Evolutionary conservation across 306 rosid species (phyloP).

Genomic region (Delonix regia): DNA sequence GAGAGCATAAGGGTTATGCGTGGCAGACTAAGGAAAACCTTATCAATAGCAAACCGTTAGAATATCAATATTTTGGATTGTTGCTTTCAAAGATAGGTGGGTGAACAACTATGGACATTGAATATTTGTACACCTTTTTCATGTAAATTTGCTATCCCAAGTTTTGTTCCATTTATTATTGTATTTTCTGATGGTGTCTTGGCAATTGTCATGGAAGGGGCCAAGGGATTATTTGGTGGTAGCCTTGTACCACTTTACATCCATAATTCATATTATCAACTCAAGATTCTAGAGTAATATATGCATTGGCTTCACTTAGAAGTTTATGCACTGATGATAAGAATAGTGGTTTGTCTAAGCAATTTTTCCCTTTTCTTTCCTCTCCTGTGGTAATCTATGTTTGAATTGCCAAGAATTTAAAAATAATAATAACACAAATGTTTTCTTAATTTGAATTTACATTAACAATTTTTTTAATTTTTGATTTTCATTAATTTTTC

Average conservation of each 20-base stretch:
- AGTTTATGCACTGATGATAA: neutral
- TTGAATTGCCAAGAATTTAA: too few relatives aligned
- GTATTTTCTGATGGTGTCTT: conserved; percentile 23
- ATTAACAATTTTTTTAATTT: too few relatives aligned
- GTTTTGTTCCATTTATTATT: conserved; percentile 44
- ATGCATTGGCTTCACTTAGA: neutral
- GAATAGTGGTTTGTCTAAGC: too few relatives aligned
- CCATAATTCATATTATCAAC: neutral
- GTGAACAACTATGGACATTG: conserved; percentile 39
- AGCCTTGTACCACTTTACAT: neutral
- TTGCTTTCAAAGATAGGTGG: conserved; percentile 35
- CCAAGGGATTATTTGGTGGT: neutral
- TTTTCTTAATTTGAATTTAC: too few relatives aligned
- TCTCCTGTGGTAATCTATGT: too few relatives aligned
- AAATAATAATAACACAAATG: too few relatives aligned
- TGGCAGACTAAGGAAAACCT: conserved; percentile 45
- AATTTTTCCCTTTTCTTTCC: too few relatives aligned
- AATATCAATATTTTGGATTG: conserved; percentile 9
- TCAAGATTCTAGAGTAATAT: neutral
- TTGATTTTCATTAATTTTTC: too few relatives aligned
- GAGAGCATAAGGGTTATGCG: conserved; percentile 46
- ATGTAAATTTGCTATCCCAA: conserved; percentile 57
- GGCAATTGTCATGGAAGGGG: too few relatives aligned
- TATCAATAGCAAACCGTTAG: conserved; percentile 41
- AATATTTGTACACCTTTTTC: conserved; percentile 37